Evolutionary conservation across 2,329 filamentous ascomycete genomes (phyloP), one percentile per base, ranked within the genome.

Genomic region (Fusarium sp.): DNA sequence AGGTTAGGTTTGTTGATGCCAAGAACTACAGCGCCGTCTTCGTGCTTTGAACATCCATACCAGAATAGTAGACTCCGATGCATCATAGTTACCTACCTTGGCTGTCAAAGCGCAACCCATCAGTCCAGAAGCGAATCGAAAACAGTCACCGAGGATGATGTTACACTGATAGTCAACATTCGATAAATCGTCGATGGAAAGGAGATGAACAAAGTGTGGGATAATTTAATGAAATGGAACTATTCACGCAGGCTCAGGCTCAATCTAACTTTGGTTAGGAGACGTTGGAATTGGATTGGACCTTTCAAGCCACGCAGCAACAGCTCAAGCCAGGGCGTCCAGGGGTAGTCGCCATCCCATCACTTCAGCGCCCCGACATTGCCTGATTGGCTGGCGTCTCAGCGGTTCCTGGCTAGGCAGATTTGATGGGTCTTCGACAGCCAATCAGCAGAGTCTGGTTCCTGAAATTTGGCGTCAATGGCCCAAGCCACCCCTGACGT

Each of bases 321-420:
- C 52, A 42, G 49, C 42, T 40, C 7, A 68, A 56, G 38, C 61
- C 14, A 21, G 26, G 26, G 26, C 26, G 26, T 4, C 28, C 28
- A 32, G 28, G 28, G 28, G 28, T 14, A 14, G 28, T 32, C 28
- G 28, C 28, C 28, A 30, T 30, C 6, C 14, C 28, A 30, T 30
- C 28, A 30, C 28, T 14, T 32, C 28, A 15, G 10, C 28, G 28
- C 14, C 28, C 14, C 9, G 47, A 57, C 34, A 70, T 71, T 70
- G 69, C 69, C 23, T 38, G 44, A 70, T 71, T 70, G 69, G 69
- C 23, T 38, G 44, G 38, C 39, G 32, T 32, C 28, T 43, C 42
- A 58, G 58, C 65, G 62, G 73, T 74, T 74, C 72, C 73, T 75
- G 74, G 67, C 65, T 73, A 71, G 61, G 39, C 32, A 70, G 55